Evolutionary conservation across 331 rosid genomes (phyloP), one percentile per base, ranked within the genome.

Genomic region (Saraca asoca): DNA sequence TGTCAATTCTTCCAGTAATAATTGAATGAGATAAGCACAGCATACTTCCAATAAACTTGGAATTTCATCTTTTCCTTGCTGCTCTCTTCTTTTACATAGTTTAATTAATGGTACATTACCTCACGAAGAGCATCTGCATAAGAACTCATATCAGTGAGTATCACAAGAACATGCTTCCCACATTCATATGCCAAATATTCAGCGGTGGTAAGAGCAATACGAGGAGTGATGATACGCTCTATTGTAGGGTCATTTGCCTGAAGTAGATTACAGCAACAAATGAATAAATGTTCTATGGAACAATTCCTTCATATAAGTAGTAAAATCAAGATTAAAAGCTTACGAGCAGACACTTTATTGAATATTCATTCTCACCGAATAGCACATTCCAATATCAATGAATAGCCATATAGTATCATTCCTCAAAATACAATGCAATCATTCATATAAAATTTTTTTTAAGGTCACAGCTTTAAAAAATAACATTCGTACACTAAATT

Each of bases 101-200:
- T 71, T 49, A 57, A 52, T 31, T 15, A 55, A 38, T 54, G 59
- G 64, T 44, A 59, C 58, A 10, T 80, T 85, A 94, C 99, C 99
- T 94, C 99, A 81, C 99, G 99, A 77, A 94, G 99, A 67, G 99
- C 97, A 79, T 94, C 99, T 4, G 99, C 99, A 77, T 94, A 94
- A 69, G 99, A 94, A 86, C 99, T 94, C 99, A 94, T 94, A 76
- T 94, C 99, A 14, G 99, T 94, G 72, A 94, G 88, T 58, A 94
- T 94, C 83, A 94, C 99, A 70, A 94, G 99, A 65, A 94, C 99
- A 33, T 94, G 99, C 95, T 94, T 94, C 83, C 99, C 99, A 46
- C 99, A 94, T 76, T 83, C 99, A 83, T 94, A 94, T 15, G 99
- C 99, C 89, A 94, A 79, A 81, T 90, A 94, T 79, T 94, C 99